phyloP scores from a whole-genome alignment of 2,329 filamentous ascomycete genomes.

The Colletotrichum cordylinicola region DNA sequence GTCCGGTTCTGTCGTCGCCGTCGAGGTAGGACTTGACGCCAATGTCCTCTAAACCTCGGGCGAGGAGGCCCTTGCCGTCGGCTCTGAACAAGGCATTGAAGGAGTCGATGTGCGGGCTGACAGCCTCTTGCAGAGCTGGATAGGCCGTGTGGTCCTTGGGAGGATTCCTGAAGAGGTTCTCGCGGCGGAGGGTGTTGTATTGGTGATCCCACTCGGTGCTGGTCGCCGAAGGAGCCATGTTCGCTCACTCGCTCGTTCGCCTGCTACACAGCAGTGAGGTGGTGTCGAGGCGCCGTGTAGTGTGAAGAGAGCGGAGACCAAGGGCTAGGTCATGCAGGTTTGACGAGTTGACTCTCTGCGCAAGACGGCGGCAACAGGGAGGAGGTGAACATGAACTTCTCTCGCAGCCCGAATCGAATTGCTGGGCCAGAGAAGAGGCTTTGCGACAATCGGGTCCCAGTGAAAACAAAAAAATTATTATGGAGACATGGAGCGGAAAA shows the following conservation, averaged over 20 bases:
- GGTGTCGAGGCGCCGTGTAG: not conserved
- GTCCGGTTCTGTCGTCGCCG: conserved; percentile 69
- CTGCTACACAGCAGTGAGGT: not conserved
- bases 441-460: not conserved
- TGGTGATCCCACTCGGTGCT: conserved; percentile 81
- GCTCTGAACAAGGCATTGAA: conserved; percentile 89
- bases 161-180: conserved; percentile 87
- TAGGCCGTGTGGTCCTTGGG: conserved; percentile 89
- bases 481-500: conserved; percentile 14
- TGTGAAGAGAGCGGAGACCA: not conserved
- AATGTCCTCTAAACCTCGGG: conserved; percentile 84
- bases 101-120: conserved; percentile 91
- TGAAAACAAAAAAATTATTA: conserved; percentile 24
- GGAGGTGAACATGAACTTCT: conserved; percentile 1
- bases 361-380: not conserved
- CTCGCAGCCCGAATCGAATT: not conserved
- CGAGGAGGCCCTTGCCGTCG: conserved; percentile 68
- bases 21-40: conserved; percentile 89
- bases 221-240: conserved; percentile 64
- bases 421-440: conserved; percentile 4
- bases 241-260: conserved; percentile 20
- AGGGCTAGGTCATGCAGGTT: not conserved
- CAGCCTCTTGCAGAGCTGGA: conserved; percentile 82
- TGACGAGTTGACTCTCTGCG: not conserved
- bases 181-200: conserved; percentile 84